Conservation (phyloP, 1,284 basidiomycete species). For the Irpex sp. region DNA sequence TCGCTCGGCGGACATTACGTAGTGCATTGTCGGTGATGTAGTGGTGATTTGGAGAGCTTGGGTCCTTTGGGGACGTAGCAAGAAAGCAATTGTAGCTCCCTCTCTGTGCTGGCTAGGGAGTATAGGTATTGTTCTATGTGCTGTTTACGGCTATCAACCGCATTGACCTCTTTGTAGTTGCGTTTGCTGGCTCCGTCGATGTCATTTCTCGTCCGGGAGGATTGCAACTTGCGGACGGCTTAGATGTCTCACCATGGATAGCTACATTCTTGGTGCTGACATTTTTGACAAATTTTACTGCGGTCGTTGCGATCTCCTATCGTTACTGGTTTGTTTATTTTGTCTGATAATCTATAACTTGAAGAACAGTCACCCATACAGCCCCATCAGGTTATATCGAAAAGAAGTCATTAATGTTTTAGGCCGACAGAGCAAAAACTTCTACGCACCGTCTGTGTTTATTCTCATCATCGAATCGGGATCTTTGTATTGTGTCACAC, state of each 20-base stretch:
- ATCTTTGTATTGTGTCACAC: conserved; percentile 2
- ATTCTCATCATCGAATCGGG: conserved; percentile 3
- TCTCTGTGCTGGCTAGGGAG: neutral
- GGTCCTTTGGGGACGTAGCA: conserved; percentile 2
- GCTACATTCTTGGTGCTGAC: neutral
- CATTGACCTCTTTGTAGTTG: neutral
- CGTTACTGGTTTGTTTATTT: neutral
- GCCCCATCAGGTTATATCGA: neutral
- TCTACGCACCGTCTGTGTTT: neutral
- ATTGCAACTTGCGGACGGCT: neutral
- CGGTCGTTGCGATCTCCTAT: neutral
- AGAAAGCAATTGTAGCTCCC: neutral
- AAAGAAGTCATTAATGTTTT: neutral
- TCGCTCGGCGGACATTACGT: neutral
- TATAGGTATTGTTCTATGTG: neutral
- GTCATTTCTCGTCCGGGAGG: neutral
- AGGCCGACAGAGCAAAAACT: neutral
- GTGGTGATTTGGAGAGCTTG: conserved; percentile 4
- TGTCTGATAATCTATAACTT: neutral
- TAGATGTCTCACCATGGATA: neutral
- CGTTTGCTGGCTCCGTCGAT: neutral
- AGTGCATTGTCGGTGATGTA: conserved; percentile 5
- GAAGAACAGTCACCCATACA: too few species aligned
- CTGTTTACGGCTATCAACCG: neutral
- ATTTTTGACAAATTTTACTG: neutral